Conservation (phyloP, 2,329 filamentous ascomycete genomes). For the Fusarium compactum region DNA sequence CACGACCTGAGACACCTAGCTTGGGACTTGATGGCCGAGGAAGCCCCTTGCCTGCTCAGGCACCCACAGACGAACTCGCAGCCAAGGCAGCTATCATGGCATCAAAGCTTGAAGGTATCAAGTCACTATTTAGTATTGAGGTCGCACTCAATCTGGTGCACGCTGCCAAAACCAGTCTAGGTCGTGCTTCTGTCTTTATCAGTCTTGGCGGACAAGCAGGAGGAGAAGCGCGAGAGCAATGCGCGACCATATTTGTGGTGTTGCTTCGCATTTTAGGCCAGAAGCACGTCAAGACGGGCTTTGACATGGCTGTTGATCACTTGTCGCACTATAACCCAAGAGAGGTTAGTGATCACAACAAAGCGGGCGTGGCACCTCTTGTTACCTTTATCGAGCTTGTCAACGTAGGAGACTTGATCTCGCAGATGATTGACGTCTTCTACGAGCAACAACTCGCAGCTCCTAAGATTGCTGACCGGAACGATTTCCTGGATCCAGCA, state of each 20-base stretch:
- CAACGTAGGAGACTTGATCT: slow-evolving; percentile 96
- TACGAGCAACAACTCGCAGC: slow-evolving; percentile 94
- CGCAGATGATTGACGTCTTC: slow-evolving; percentile 99
- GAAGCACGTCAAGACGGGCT: slow-evolving; percentile 90
- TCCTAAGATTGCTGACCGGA: slow-evolving; percentile 85
- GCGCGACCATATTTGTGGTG: slow-evolving; percentile 86
- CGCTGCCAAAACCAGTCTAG: slow-evolving; percentile 86
- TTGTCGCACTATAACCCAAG: slow-evolving; percentile 92
- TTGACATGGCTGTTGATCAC: slow-evolving; percentile 92
- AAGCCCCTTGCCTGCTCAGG: slow-evolving; percentile 67
- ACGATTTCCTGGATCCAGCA: slow-evolving; percentile 93
- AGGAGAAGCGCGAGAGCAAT: slow-evolving; percentile 87
- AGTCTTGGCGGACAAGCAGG: slow-evolving; percentile 82
- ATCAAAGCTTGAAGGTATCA: slow-evolving; percentile 92
- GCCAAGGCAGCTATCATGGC: slow-evolving; percentile 99
- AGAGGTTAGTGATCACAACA: slow-evolving; percentile 77
- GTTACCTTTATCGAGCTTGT: slow-evolving; percentile 97
- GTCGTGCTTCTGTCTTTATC: slow-evolving; percentile 86
- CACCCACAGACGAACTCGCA: slow-evolving; percentile 89
- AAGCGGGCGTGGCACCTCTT: slow-evolving; percentile 84
- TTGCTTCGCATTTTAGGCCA: slow-evolving; percentile 87
- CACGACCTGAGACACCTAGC: slow-evolving; percentile 64
- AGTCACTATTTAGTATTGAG: slow-evolving; percentile 95
- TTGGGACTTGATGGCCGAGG: slow-evolving; percentile 55
- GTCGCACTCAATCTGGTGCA: slow-evolving; percentile 92